Conservation (phyloP, 257 asterid species). For the Solanum rostratum region DNA sequence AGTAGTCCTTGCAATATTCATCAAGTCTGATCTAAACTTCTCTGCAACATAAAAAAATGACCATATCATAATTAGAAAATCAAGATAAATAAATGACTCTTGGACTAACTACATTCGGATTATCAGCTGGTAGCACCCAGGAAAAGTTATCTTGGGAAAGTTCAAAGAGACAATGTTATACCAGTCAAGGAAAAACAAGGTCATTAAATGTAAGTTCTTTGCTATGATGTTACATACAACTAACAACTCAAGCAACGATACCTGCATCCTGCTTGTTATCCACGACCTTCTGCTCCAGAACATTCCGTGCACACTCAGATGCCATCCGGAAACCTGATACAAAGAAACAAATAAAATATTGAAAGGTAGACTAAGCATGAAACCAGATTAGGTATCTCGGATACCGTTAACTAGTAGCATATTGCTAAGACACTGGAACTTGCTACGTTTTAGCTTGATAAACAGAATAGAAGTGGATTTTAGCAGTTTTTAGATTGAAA, state of each 20-base stretch:
- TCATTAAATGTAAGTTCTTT: neutral
- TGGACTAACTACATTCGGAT: neutral
- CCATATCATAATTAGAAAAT: neutral
- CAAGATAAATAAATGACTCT: neutral
- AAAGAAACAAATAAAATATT: neutral
- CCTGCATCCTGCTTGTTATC: constrained; percentile 86
- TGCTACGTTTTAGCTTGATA: neutral
- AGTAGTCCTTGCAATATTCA: constrained; percentile 92
- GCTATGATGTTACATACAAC: neutral
- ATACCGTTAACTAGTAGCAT: neutral
- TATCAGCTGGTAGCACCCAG: neutral
- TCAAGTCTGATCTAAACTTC: constrained; percentile 56
- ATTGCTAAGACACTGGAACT: neutral
- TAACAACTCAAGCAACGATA: neutral
- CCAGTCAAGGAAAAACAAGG: neutral
- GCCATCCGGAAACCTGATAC: constrained; percentile 84
- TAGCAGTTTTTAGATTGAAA: neutral
- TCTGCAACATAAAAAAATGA: constrained; percentile 22
- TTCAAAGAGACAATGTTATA: neutral
- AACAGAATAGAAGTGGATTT: neutral
- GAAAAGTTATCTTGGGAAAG: neutral
- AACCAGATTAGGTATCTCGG: neutral
- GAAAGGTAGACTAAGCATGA: neutral
- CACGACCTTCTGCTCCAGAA: constrained; percentile 73
- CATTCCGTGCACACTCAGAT: constrained; percentile 74